Base-by-base conservation (phyloP, 805 yeast genomes). In the Suhomyces sp. region DNA sequence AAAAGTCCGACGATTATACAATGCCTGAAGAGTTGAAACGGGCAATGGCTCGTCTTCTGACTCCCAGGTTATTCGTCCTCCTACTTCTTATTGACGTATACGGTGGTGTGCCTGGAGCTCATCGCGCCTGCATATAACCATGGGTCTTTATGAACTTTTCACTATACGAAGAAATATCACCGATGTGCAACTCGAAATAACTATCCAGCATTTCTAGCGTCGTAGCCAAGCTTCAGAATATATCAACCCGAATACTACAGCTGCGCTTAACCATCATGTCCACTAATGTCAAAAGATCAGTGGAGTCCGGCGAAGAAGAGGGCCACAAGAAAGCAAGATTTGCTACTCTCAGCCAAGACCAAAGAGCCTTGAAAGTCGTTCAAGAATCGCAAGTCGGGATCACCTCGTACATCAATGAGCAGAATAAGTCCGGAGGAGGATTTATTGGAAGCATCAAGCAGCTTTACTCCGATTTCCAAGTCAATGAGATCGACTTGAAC, bases 401-500 rank as follows among this genome's bases (percentile, higher is more conserved):
- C 57, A 84, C 90, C 1, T 82, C 82, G 49, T 92, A 74, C 61
- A 70, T 90, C 35, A 82, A 83, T 47, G 66, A 75, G 2, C 77
- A 73, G 4, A 61, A 75, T 24, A 68, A 76, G 8, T 54, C 53
- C 24, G 53, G 64, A 36, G 64, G 63, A 2, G 96, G 97, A 3
- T 90, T 94, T 57, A 67, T 68, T 15, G 99, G 98, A 2, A 78
- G 80, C 12, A 76, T 94, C 61, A 94, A 94, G 68, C 96, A 89
- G 64, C 77, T 97, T 56, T 92, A 91, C 70, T 86, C 96, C 10
- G 99, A 94, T 67, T 94, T 94, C 67, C 79, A 90, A 65, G 99
- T 94, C 45, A 90, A 91, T 69, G 99, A 94, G 69, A 87, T 94
- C 52, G 87, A 78, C 55, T 60, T 71, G 29, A 71, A 81, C 22